Evolutionary conservation across 345 rosid species (phyloP).

Genomic region (Sonneratia alba): DNA sequence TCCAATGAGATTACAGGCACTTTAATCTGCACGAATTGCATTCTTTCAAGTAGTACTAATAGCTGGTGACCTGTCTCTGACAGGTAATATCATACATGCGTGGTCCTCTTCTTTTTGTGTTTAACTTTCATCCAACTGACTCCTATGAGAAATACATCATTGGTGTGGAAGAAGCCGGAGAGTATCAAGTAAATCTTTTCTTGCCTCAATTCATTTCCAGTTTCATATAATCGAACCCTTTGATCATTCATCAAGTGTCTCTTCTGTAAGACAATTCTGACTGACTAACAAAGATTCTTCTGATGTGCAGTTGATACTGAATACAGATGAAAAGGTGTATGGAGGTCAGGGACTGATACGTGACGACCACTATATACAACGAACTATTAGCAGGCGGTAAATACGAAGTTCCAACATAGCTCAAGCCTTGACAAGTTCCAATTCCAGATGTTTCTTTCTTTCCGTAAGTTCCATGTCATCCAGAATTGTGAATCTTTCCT

Average conservation of each 20-base stretch:
- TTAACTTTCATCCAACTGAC: constrained; percentile 82
- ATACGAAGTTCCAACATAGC: neutral
- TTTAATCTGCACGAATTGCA: neutral
- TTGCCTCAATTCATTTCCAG: neutral
- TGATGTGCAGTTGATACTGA: constrained; percentile 49
- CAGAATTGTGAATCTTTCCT: constrained; percentile 1
- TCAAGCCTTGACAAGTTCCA: neutral
- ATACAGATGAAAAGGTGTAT: constrained; percentile 68
- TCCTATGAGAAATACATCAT: constrained; percentile 45
- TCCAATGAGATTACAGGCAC: neutral
- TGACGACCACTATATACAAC: constrained; percentile 53
- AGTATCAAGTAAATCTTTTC: constrained; percentile 41
- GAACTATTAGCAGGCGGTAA: constrained; percentile 61
- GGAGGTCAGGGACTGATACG: constrained; percentile 63
- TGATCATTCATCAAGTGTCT: neutral
- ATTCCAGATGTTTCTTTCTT: neutral
- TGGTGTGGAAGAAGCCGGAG: constrained; percentile 97
- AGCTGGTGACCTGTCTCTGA: constrained; percentile 5
- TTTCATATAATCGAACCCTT: too few relatives aligned
- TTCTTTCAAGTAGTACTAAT: neutral
- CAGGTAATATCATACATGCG: constrained; percentile 76
- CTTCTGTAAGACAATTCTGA: neutral
- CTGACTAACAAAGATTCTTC: constrained; percentile 1
- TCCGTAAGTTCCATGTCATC: neutral
- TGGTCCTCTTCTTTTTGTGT: constrained; percentile 82